These are phyloP conservation scores for Graphiopsis chlorocephala DNA, from an alignment of 2,329 filamentous ascomycete species.

Conservation along the genomic window DNA sequence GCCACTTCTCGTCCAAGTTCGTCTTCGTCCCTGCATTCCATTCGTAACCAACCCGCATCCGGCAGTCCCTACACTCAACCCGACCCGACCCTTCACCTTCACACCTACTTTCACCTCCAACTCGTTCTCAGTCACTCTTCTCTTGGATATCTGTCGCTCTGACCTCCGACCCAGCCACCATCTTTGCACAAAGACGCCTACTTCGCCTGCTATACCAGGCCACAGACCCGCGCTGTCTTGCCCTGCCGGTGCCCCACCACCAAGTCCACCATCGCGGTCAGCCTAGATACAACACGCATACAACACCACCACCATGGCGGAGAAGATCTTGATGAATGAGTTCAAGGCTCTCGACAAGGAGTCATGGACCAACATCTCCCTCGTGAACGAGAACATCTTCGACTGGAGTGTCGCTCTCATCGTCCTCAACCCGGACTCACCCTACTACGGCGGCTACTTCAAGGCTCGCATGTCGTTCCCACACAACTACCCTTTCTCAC, in stretches of 20 bases:
- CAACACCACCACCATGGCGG: constrained; percentile 47
- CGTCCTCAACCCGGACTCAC: constrained; percentile 86
- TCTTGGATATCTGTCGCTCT: neutral
- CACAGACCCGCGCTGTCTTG: neutral
- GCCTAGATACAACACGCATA: neutral
- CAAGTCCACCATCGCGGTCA: neutral
- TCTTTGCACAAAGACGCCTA: neutral
- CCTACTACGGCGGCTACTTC: constrained; percentile 91
- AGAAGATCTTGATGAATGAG: constrained; percentile 87
- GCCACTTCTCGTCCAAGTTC: constrained; percentile 7
- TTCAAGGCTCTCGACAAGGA: constrained; percentile 78
- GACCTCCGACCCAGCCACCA: neutral
- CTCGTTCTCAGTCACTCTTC: neutral
- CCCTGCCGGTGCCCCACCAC: neutral
- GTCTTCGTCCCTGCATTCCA: constrained; percentile 12
- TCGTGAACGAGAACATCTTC: constrained; percentile 79
- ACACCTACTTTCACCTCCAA: neutral
- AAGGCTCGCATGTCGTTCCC: constrained; percentile 87
- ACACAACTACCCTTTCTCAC: constrained; percentile 82
- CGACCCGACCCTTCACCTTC: neutral
- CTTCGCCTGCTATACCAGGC: neutral
- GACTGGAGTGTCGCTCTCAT: constrained; percentile 86
- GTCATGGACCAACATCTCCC: constrained; percentile 89
- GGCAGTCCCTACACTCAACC: neutral
- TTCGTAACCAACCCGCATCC: neutral